Percentiles rank a stretch among this genome's conserved stretches.
Evolutionary conservation across 169 alveolate genomes (phyloP).

Genomic region (Plasmodium yoelii): DNA sequence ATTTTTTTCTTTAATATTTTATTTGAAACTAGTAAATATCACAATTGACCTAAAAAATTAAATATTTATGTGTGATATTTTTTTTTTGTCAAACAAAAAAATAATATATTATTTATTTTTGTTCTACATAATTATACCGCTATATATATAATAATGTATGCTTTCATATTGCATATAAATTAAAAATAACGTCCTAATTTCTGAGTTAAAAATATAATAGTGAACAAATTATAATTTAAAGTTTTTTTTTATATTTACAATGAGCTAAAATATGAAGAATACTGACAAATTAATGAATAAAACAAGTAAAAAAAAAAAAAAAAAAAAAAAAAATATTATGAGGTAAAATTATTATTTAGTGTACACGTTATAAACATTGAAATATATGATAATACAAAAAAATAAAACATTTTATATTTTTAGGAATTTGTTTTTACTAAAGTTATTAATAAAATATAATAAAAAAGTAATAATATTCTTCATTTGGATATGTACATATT

Average conservation of each 20-base stretch:
- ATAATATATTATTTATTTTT: neutral
- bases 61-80: neutral
- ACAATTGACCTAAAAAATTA: constrained; percentile 10
- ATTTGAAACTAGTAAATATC: neutral
- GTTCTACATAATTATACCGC: constrained; percentile 9
- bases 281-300: neutral
- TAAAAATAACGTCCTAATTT: neutral
- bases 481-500: too few species aligned
- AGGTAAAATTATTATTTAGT: neutral
- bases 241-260: neutral
- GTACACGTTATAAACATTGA: neutral
- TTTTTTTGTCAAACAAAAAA: neutral
- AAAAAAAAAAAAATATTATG: neutral
- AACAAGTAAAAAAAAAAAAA: neutral
- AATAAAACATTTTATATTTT: too few species aligned
- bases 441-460: too few species aligned
- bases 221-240: neutral
- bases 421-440: too few species aligned
- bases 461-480: too few species aligned
- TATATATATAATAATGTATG: neutral
- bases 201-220: neutral
- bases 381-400: neutral
- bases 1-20: constrained; percentile 11
- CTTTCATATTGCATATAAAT: neutral
- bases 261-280: constrained; percentile 1